Evolutionary conservation across 352 stramenopile species (phyloP).

Genomic region (Elongisporangium senticosum): DNA sequence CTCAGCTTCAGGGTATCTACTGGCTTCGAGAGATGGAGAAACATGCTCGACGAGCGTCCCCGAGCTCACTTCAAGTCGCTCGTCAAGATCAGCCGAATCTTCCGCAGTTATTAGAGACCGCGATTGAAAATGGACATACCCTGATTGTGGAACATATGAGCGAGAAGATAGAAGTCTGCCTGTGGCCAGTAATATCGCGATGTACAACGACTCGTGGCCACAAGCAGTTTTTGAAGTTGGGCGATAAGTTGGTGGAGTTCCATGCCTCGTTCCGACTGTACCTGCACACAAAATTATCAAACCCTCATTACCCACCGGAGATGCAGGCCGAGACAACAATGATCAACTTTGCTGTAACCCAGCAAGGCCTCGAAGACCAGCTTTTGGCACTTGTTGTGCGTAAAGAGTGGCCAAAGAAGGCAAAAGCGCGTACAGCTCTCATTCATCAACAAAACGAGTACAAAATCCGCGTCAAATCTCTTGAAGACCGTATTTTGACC

Average conservation of each 20-base stretch:
- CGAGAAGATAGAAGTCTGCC: slow-evolving; percentile 79
- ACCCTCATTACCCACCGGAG: slow-evolving; percentile 89
- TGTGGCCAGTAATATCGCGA: slow-evolving; percentile 82
- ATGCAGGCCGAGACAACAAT: slow-evolving; percentile 88
- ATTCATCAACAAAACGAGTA: slow-evolving; percentile 89
- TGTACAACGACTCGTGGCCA: slow-evolving; percentile 67
- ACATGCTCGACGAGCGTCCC: slow-evolving; percentile 23
- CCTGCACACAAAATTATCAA: slow-evolving; percentile 91
- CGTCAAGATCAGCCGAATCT: slow-evolving; percentile 83
- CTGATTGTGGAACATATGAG: slow-evolving; percentile 89
- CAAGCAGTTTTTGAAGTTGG: slow-evolving; percentile 76
- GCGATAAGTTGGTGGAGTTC: slow-evolving; percentile 85
- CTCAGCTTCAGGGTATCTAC: slow-evolving; percentile 88
- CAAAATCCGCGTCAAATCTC: slow-evolving; percentile 78
- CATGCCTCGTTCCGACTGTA: slow-evolving; percentile 81
- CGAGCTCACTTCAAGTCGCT: slow-evolving; percentile 64
- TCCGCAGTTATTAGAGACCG: slow-evolving; percentile 58
- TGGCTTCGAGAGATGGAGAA: slow-evolving; percentile 86
- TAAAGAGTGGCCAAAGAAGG: slow-evolving; percentile 88
- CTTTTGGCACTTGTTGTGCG: slow-evolving; percentile 83
- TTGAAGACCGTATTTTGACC: slow-evolving; percentile 88
- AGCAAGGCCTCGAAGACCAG: slow-evolving; percentile 88
- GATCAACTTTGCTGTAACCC: slow-evolving; percentile 91
- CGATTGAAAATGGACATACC: slow-evolving; percentile 72
- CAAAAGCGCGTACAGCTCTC: slow-evolving; percentile 63